These are phyloP conservation scores for Phytophthora europaea DNA, from an alignment of 352 stramenopile genomes.

Conservation along the genomic window DNA sequence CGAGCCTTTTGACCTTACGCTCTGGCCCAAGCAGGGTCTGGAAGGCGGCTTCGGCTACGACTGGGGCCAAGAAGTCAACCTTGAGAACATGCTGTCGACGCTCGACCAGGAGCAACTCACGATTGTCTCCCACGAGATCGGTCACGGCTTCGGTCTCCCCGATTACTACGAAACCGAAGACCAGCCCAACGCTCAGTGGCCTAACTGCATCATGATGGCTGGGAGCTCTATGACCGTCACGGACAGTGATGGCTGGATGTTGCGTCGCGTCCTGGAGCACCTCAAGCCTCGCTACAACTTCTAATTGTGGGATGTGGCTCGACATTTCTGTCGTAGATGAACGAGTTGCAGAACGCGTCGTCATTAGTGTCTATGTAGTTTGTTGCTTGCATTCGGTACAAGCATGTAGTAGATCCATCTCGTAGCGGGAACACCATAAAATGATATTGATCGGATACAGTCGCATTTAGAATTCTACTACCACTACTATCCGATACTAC, in stretches of 20 bases:
- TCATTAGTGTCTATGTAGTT: neutral
- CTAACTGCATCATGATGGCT: constrained; percentile 28
- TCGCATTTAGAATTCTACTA: too few relatives aligned
- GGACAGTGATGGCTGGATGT: constrained; percentile 32
- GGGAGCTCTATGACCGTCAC: constrained; percentile 23
- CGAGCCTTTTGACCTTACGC: constrained; percentile 39
- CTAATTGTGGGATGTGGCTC: constrained; percentile 5
- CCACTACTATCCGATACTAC: too few relatives aligned
- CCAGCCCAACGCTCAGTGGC: constrained; percentile 10
- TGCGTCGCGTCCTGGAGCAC: constrained; percentile 24
- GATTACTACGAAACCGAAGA: constrained; percentile 19
- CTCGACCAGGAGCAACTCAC: constrained; percentile 29
- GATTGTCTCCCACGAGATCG: constrained; percentile 48
- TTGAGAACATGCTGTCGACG: constrained; percentile 20
- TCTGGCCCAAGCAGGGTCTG: constrained; percentile 34
- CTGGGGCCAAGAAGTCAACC: neutral
- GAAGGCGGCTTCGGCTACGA: constrained; percentile 33
- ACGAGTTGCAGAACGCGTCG: neutral
- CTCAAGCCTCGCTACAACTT: constrained; percentile 29
- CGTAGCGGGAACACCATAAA: too few relatives aligned
- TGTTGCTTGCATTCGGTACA: too few relatives aligned
- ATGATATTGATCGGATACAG: too few relatives aligned
- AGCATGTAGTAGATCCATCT: too few relatives aligned
- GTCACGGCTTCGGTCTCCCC: constrained; percentile 27
- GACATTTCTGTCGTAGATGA: neutral